Conservation (phyloP, 148 eudicot genomes). For the Cornus florida region DNA sequence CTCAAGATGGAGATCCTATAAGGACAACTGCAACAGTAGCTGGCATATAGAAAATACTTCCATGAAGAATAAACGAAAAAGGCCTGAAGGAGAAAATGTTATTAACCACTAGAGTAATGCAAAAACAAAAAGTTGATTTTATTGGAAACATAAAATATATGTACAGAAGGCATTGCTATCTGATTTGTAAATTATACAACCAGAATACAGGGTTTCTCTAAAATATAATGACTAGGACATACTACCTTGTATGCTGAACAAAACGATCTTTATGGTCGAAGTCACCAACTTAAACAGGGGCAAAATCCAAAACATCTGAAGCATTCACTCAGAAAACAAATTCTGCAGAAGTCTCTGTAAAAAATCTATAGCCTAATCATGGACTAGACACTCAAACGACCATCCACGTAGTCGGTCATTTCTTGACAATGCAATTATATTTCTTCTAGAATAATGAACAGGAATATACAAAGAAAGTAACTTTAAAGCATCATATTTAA, state of each 20-base stretch:
- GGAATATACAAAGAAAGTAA: slow-evolving; percentile 39
- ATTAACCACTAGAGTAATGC: background rate
- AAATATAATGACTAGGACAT: slow-evolving; percentile 31
- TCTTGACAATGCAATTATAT: slow-evolving; percentile 13
- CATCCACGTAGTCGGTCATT: slow-evolving; percentile 28
- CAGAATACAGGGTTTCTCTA: slow-evolving; percentile 37
- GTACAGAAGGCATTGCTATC: slow-evolving; percentile 40
- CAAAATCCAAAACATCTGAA: slow-evolving; percentile 32
- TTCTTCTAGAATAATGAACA: slow-evolving; percentile 33
- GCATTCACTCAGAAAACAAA: slow-evolving; percentile 25
- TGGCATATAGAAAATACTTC: background rate
- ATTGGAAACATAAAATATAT: slow-evolving; percentile 38
- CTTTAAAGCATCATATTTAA: slow-evolving; percentile 64
- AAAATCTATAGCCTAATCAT: slow-evolving; percentile 42
- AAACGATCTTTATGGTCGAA: slow-evolving; percentile 40
- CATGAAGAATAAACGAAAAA: background rate
- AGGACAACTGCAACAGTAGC: background rate
- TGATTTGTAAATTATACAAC: slow-evolving; percentile 45
- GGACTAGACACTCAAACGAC: slow-evolving; percentile 26
- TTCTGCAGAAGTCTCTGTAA: slow-evolving; percentile 31
- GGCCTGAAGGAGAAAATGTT: background rate
- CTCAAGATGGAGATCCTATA: background rate
- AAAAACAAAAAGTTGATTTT: slow-evolving; percentile 23
- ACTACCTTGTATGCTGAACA: slow-evolving; percentile 31
- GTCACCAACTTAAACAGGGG: slow-evolving; percentile 30